These are phyloP conservation scores for Euphrasia confusa DNA, from an alignment of 257 asterid species.

Conservation along the genomic window DNA sequence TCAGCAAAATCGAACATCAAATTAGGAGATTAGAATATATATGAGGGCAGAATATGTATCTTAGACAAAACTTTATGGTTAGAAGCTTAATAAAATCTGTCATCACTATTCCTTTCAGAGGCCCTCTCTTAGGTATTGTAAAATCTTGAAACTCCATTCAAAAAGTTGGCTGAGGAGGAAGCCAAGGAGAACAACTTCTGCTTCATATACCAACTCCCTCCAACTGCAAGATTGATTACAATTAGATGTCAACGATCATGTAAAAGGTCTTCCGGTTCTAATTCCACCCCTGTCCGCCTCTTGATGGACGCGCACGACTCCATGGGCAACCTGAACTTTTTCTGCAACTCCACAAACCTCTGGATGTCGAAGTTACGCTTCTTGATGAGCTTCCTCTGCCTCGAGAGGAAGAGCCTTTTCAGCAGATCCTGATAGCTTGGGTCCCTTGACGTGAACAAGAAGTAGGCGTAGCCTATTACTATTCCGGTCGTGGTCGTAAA, in stretches of 20 bases:
- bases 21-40: conserved; percentile 1
- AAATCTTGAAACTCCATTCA: conserved; percentile 22
- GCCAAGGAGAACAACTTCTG: not conserved
- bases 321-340: conserved; percentile 44
- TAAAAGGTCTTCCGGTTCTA: conserved; percentile 56
- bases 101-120: conserved; percentile 11
- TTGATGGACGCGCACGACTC: conserved; percentile 45
- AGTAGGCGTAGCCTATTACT: conserved; percentile 77
- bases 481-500: conserved; percentile 72
- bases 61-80: conserved; percentile 24
- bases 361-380: conserved; percentile 55
- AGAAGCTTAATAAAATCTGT: conserved; percentile 25
- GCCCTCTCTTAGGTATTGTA: not conserved
- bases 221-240: not conserved
- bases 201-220: conserved; percentile 21
- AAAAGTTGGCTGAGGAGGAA: conserved; percentile 9
- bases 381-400: conserved; percentile 82
- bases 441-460: conserved; percentile 79
- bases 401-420: conserved; percentile 80
- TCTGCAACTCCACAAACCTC: conserved; percentile 70
- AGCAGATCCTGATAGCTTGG: conserved; percentile 74
- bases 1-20: conserved; percentile 3
- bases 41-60: conserved; percentile 7
- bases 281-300: conserved; percentile 43
- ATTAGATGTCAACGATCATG: conserved; percentile 35